Evolutionary conservation across 1,139 yeast species (phyloP).

Genomic region (Yamadazyma diospyri): DNA sequence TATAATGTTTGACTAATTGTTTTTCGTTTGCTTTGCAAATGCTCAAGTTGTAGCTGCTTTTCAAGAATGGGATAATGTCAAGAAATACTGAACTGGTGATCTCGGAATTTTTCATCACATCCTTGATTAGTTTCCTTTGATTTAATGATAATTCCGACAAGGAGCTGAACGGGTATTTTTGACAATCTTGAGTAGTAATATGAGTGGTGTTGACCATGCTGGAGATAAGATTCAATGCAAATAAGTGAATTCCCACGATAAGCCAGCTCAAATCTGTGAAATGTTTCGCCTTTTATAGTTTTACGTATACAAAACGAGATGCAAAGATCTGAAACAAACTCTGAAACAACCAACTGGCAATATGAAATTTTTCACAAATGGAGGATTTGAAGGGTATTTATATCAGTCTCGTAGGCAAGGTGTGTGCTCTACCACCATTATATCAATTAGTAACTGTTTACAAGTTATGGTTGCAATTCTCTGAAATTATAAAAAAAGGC

Average conservation of each 20-base stretch:
- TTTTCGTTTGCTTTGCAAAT: conserved; percentile 1
- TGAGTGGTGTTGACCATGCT: conserved; percentile 1
- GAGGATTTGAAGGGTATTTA: conserved; percentile 1
- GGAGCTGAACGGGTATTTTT: conserved; percentile 3
- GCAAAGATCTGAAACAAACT: conserved; percentile 1
- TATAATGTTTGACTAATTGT: conserved; percentile 14
- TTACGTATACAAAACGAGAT: no score
- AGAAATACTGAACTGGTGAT: conserved; percentile 10
- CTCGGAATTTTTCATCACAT: conserved; percentile 10
- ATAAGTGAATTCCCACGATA: no score
- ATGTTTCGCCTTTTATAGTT: conserved; percentile 1
- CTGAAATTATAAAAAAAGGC: no score
- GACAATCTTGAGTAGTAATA: conserved; percentile 4
- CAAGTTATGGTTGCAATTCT: no score
- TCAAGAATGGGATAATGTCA: conserved; percentile 14
- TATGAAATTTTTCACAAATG: no score
- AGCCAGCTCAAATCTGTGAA: background rate
- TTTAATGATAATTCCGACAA: conserved; percentile 10
- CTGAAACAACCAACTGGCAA: conserved; percentile 1
- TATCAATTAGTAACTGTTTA: no score
- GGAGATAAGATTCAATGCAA: no score
- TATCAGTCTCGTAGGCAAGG: no score
- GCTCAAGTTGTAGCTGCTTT: conserved; percentile 5
- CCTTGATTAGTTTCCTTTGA: conserved; percentile 10
- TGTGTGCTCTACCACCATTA: no score